phyloP scores from a whole-genome alignment of 805 yeast genomes.

The Candida rishiriensis region DNA sequence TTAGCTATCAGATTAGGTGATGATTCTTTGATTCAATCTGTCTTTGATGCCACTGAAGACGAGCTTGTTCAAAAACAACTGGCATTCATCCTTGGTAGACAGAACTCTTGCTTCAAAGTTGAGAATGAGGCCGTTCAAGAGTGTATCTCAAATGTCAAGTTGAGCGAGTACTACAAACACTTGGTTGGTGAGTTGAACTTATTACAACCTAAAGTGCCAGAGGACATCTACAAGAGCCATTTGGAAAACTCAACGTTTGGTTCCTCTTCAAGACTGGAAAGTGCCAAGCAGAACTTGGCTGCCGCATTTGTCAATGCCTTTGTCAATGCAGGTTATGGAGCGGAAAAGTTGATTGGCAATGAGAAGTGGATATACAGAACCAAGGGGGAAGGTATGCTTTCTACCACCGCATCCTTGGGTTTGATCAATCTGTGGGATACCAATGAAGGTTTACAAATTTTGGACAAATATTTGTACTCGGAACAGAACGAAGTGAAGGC shows the following conservation, averaged over 20 bases:
- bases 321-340: slow-evolving; percentile 85
- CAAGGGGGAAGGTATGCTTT: slow-evolving; percentile 84
- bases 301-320: slow-evolving; percentile 92
- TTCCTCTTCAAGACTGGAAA: slow-evolving; percentile 60
- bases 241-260: slow-evolving; percentile 63
- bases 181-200: slow-evolving; percentile 84
- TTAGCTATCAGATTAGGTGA: slow-evolving; percentile 88
- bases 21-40: slow-evolving; percentile 68
- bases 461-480: slow-evolving; percentile 85
- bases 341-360: slow-evolving; percentile 75
- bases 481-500: slow-evolving; percentile 86
- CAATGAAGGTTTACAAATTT: slow-evolving; percentile 80
- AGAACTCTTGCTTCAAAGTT: slow-evolving; percentile 73
- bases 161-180: slow-evolving; percentile 75
- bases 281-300: slow-evolving; percentile 93
- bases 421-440: slow-evolving; percentile 88
- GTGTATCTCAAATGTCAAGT: slow-evolving; percentile 72
- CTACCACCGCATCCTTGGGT: slow-evolving; percentile 90
- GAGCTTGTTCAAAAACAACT: slow-evolving; percentile 77
- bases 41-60: slow-evolving; percentile 78
- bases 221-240: slow-evolving; percentile 89
- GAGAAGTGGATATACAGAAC: slow-evolving; percentile 86
- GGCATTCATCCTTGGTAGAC: slow-evolving; percentile 83
- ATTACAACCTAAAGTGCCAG: slow-evolving; percentile 87
- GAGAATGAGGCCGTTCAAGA: slow-evolving; percentile 75